Percentiles rank a stretch among this genome's conserved stretches.
These are phyloP conservation scores for Oxyria digyna DNA, from an alignment of 148 eudicot genomes.

Conservation along the genomic window DNA sequence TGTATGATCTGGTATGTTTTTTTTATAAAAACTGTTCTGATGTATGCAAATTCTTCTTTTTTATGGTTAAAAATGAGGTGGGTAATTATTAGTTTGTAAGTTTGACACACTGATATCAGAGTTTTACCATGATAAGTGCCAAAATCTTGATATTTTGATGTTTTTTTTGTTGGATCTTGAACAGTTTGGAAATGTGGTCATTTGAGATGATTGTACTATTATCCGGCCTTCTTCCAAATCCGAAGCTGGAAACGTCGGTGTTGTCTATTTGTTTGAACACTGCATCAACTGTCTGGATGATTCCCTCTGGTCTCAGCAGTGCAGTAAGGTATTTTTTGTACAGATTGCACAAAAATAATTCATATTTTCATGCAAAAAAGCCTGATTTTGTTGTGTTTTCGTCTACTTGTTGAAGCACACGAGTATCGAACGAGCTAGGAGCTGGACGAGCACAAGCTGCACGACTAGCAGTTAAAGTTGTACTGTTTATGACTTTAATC, in stretches of 20 bases:
- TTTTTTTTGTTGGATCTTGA: neutral
- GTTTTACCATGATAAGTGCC: too few relatives aligned
- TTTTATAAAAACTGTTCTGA: too few relatives aligned
- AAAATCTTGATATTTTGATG: too few relatives aligned
- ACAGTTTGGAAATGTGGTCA: constrained; percentile 12
- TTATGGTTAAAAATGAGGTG: too few relatives aligned
- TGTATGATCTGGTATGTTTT: constrained; percentile 18
- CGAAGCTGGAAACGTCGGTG: constrained; percentile 15
- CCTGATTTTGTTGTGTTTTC: neutral
- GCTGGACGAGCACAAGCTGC: constrained; percentile 48
- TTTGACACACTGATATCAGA: too few relatives aligned
- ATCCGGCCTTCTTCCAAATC: constrained; percentile 13
- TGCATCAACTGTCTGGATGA: constrained; percentile 57
- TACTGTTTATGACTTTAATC: constrained; percentile 19
- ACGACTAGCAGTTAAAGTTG: constrained; percentile 37
- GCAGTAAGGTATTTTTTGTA: constrained; percentile 43
- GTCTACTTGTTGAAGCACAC: constrained; percentile 19
- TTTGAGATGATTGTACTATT: constrained; percentile 14
- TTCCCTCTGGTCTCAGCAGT: constrained; percentile 70
- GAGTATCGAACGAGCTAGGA: constrained; percentile 63
- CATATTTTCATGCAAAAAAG: too few relatives aligned
- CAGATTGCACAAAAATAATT: too few relatives aligned
- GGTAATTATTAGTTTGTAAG: too few relatives aligned
- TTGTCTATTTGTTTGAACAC: constrained; percentile 50
- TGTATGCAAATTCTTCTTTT: too few relatives aligned